Evolutionary conservation across 164 flowering plant species (phyloP).

Genomic region (Magnolia kwangsiensis): DNA sequence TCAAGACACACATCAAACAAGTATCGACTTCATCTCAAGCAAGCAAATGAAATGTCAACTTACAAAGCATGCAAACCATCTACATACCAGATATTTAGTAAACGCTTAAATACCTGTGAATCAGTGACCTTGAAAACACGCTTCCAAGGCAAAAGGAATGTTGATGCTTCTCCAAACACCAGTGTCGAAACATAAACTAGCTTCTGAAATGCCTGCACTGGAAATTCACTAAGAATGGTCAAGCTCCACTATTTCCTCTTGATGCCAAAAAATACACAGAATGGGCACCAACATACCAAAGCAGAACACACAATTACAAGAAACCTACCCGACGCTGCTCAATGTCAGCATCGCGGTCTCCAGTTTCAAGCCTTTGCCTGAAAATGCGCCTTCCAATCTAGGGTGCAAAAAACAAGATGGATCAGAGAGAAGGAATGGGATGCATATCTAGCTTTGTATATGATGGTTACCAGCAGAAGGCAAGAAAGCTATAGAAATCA

Average conservation of each 20-base stretch:
- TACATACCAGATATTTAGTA: neutral
- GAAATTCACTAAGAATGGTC: slow-evolving; percentile 46
- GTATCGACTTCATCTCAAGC: neutral
- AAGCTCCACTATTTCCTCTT: slow-evolving; percentile 31
- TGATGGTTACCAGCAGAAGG: neutral
- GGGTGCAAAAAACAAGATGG: neutral
- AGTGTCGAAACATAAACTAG: slow-evolving; percentile 89
- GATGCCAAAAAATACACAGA: neutral
- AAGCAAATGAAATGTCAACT: neutral
- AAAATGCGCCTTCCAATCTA: slow-evolving; percentile 87
- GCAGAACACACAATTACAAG: neutral
- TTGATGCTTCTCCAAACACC: slow-evolving; percentile 93
- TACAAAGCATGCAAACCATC: neutral
- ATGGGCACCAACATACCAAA: neutral
- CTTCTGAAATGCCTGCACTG: slow-evolving; percentile 99
- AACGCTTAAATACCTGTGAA: slow-evolving; percentile 64
- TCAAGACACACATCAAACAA: neutral
- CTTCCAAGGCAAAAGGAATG: slow-evolving; percentile 98
- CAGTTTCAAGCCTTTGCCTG: slow-evolving; percentile 95
- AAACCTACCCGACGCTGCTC: slow-evolving; percentile 87
- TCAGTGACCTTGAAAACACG: slow-evolving; percentile 92
- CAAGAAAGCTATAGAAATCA: neutral
- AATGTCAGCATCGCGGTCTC: slow-evolving; percentile 74
- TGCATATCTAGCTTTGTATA: neutral
- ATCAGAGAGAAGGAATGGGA: neutral